Evolutionary conservation across 352 stramenopile species (phyloP).

Genomic region (Peronospora belbahrii): DNA sequence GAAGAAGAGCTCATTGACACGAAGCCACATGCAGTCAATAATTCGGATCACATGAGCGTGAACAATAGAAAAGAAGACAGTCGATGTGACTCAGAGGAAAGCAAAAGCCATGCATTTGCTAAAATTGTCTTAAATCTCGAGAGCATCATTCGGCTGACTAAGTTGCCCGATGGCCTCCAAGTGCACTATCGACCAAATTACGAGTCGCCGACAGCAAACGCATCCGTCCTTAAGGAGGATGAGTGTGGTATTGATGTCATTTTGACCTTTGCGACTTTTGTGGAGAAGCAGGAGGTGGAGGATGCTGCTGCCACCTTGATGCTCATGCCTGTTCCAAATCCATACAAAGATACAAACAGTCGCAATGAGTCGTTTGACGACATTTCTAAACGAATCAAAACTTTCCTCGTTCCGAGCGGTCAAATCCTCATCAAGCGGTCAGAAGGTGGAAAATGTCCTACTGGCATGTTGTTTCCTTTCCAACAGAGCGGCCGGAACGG

Average conservation of each 20-base stretch:
- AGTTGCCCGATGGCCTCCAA: constrained; percentile 67
- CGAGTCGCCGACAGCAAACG: constrained; percentile 28
- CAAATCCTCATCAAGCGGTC: constrained; percentile 39
- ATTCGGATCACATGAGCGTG: constrained; percentile 13
- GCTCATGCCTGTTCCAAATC: constrained; percentile 45
- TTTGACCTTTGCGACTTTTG: constrained; percentile 64
- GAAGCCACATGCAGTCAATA: constrained; percentile 11
- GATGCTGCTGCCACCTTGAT: constrained; percentile 41
- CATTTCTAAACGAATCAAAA: constrained; percentile 47
- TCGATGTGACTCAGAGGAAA: constrained; percentile 37
- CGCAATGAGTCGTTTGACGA: constrained; percentile 41
- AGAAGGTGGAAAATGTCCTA: constrained; percentile 27
- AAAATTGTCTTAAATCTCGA: constrained; percentile 71
- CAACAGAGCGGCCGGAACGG: constrained; percentile 68
- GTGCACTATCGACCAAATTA: constrained; percentile 79
- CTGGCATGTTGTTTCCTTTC: constrained; percentile 63
- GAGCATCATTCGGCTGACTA: constrained; percentile 79
- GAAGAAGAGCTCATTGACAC: constrained; percentile 17
- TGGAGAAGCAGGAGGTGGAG: constrained; percentile 37
- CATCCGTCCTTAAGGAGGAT: constrained; percentile 21
- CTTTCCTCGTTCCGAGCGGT: constrained; percentile 65
- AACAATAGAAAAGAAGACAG: constrained; percentile 36
- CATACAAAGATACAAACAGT: constrained; percentile 13
- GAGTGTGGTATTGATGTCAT: constrained; percentile 44
- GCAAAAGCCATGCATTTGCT: constrained; percentile 34